Conservation (phyloP, 1,139 yeast genomes). For the Lodderomyces metapsilosis region DNA sequence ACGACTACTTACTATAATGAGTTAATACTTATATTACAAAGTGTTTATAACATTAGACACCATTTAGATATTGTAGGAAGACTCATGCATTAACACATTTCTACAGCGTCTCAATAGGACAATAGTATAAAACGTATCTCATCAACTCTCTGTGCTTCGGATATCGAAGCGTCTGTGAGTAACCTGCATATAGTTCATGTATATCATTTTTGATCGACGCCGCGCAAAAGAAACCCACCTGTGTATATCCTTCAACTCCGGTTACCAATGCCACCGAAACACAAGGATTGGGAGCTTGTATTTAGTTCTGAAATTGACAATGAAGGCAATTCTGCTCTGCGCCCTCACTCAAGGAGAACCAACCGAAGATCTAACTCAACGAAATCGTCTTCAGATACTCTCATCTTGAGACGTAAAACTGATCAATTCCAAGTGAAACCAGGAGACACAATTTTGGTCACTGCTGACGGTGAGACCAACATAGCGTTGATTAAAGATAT, state of each 20-base stretch:
- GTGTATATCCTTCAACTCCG: too few species aligned
- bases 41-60: background rate
- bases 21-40: background rate
- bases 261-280: background rate
- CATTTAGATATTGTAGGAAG: background rate
- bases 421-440: conserved; percentile 38
- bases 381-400: conserved; percentile 11
- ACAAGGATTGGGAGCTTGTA: background rate
- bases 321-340: background rate
- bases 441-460: conserved; percentile 41
- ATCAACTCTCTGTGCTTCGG: too few species aligned
- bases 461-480: conserved; percentile 14
- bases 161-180: too few species aligned
- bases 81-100: too few species aligned
- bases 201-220: too few species aligned
- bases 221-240: background rate
- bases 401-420: conserved; percentile 24
- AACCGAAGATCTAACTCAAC: background rate
- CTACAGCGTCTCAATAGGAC: too few species aligned
- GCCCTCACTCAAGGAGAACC: background rate
- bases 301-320: background rate
- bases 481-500: conserved; percentile 41
- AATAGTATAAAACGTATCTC: too few species aligned
- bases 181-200: background rate
- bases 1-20: background rate